Conservation (phyloP, 345 rosid species). For the Tarenaya hassleriana region DNA sequence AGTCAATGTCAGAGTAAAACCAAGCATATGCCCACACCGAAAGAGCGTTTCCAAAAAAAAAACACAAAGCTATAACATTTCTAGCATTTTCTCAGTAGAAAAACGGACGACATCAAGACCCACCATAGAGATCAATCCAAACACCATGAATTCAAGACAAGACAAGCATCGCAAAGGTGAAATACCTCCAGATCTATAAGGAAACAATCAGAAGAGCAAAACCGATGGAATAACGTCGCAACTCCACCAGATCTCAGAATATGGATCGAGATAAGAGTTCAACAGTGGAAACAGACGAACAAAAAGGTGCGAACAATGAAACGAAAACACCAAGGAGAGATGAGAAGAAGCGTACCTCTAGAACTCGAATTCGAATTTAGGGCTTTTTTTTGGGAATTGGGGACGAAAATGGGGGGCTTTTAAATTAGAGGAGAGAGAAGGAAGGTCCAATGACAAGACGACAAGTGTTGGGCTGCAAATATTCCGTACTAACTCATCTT, state of each 20-base stretch:
- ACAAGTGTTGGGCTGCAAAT: constrained; percentile 33
- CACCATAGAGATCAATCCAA: neutral
- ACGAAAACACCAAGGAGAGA: too few species aligned
- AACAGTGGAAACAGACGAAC: neutral
- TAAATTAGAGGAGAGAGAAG: constrained; percentile 1
- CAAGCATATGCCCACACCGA: neutral
- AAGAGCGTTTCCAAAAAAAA: neutral
- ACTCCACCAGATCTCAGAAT: constrained; percentile 24
- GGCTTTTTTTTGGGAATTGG: constrained; percentile 8
- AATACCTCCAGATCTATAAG: constrained; percentile 24
- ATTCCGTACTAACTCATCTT: constrained; percentile 28
- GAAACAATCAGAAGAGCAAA: neutral
- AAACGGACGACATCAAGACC: neutral
- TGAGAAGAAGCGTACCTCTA: constrained; percentile 11
- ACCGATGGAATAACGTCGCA: neutral
- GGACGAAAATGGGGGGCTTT: neutral
- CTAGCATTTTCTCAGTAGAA: constrained; percentile 2
- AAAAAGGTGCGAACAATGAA: neutral
- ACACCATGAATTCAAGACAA: constrained; percentile 1
- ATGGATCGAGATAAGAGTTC: neutral
- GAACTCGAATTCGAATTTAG: constrained; percentile 10
- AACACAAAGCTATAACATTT: neutral
- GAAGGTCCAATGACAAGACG: constrained; percentile 29
- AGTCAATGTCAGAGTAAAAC: constrained; percentile 1
- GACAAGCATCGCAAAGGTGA: too few species aligned